phyloP scores from a whole-genome alignment of 1,284 basidiomycete genomes.

The Xerocomus nothofagi region DNA sequence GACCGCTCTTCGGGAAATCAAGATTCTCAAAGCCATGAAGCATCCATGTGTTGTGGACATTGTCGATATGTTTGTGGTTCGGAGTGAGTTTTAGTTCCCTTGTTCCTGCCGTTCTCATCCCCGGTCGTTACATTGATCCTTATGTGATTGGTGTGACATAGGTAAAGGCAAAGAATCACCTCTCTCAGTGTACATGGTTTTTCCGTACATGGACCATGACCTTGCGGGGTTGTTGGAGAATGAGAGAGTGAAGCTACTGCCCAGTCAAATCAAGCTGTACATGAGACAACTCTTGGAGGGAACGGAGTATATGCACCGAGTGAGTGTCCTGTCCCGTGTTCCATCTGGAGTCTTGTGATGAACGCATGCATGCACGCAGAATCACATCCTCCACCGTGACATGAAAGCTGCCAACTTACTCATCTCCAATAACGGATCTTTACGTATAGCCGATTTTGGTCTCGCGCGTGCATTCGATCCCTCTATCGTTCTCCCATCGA shows the following conservation, averaged over 20 bases:
- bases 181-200: slow-evolving; percentile 96
- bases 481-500: slow-evolving; percentile 39
- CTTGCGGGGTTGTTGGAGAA: slow-evolving; percentile 93
- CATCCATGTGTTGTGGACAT: slow-evolving; percentile 89
- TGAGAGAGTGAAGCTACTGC: slow-evolving; percentile 75
- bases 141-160: slow-evolving; percentile 25
- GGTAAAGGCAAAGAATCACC: slow-evolving; percentile 60
- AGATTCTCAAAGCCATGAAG: slow-evolving; percentile 87
- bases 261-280: slow-evolving; percentile 92
- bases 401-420: slow-evolving; percentile 99
- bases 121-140: slow-evolving; percentile 1
- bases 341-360: slow-evolving; percentile 1
- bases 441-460: slow-evolving; percentile 96
- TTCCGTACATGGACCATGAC: slow-evolving; percentile 99
- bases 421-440: slow-evolving; percentile 81
- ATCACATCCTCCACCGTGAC: slow-evolving; percentile 95
- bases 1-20: slow-evolving; percentile 97
- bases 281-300: slow-evolving; percentile 95
- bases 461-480: slow-evolving; percentile 80
- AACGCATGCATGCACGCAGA: slow-evolving; percentile 49
- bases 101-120: neutral
- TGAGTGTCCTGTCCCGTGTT: slow-evolving; percentile 36
- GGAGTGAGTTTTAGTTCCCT: slow-evolving; percentile 47
- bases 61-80: slow-evolving; percentile 87
- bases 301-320: slow-evolving; percentile 92